phyloP scores from a whole-genome alignment of 495 filamentous ascomycete genomes.

The Lentithecium fluviatile region DNA sequence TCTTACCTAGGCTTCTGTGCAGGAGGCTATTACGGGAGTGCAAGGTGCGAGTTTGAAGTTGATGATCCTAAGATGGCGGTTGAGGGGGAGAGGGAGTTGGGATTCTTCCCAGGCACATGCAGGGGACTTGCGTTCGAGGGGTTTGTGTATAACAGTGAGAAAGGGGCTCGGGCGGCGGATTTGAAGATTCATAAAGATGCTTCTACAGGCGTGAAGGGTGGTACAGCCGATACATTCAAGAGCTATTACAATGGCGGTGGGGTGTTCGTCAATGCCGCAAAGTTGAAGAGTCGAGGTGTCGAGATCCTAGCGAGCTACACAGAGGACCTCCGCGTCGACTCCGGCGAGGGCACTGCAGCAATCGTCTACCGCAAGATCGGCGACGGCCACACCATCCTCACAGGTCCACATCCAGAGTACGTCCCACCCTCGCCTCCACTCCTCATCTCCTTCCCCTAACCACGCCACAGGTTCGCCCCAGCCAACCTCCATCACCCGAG shows the following conservation, averaged over 20 bases:
- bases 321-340: conserved; percentile 71
- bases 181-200: conserved; percentile 63
- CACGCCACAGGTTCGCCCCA: conserved; percentile 67
- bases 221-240: conserved; percentile 62
- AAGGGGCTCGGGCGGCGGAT: conserved; percentile 71
- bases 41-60: conserved; percentile 85
- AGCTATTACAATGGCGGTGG: conserved; percentile 96
- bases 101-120: conserved; percentile 83
- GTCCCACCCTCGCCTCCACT: conserved; percentile 37
- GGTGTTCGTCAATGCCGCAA: conserved; percentile 80
- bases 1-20: conserved; percentile 89
- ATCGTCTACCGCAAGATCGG: conserved; percentile 86
- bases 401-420: conserved; percentile 92
- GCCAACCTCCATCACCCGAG: conserved; percentile 63
- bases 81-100: conserved; percentile 78
- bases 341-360: conserved; percentile 69
- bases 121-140: conserved; percentile 84
- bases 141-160: conserved; percentile 89
- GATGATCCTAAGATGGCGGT: conserved; percentile 81
- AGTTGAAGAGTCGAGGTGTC: conserved; percentile 60
- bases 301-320: conserved; percentile 82
- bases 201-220: conserved; percentile 49
- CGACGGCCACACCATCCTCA: conserved; percentile 76
- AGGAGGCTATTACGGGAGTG: conserved; percentile 85
- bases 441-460: not conserved